Conservation (phyloP, 2,329 filamentous ascomycete genomes). For the Fusarium graminum region DNA sequence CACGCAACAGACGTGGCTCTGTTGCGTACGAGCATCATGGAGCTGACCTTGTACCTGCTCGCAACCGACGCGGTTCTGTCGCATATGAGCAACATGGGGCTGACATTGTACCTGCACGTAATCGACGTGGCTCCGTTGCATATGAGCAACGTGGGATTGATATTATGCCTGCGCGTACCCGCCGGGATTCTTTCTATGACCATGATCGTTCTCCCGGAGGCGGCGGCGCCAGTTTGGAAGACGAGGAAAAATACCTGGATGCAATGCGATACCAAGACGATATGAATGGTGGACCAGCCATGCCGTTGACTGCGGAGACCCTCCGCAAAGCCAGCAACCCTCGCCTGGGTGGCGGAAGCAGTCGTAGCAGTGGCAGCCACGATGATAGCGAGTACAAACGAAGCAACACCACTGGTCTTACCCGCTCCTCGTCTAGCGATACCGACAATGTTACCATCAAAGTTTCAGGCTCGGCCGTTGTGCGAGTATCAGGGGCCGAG, state of each 20-base stretch:
- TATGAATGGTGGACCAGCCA: slow-evolving; percentile 59
- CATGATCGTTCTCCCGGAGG: slow-evolving; percentile 52
- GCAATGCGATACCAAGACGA: slow-evolving; percentile 66
- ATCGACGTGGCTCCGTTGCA: slow-evolving; percentile 52
- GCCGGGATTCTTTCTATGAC: slow-evolving; percentile 59
- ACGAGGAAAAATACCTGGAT: slow-evolving; percentile 56
- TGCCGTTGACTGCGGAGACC: slow-evolving; percentile 68
- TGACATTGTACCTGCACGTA: slow-evolving; percentile 53
- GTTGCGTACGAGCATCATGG: slow-evolving; percentile 56
- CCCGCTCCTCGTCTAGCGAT: slow-evolving; percentile 63
- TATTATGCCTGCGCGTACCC: slow-evolving; percentile 52
- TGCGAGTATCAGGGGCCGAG: slow-evolving; percentile 68
- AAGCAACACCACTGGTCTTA: slow-evolving; percentile 72
- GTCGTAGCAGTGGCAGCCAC: slow-evolving; percentile 69
- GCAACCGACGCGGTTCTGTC: slow-evolving; percentile 53
- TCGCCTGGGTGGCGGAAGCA: slow-evolving; percentile 62
- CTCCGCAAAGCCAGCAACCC: slow-evolving; percentile 64
- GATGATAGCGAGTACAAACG: slow-evolving; percentile 74
- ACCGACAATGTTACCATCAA: slow-evolving; percentile 74
- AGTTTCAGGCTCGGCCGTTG: slow-evolving; percentile 67
- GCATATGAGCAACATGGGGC: slow-evolving; percentile 57
- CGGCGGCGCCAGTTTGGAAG: slow-evolving; percentile 53
- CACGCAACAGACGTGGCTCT: slow-evolving; percentile 54
- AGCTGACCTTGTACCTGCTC: slow-evolving; percentile 53
- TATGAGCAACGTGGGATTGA: slow-evolving; percentile 58